Evolutionary conservation across 2,329 filamentous ascomycete species (phyloP), one percentile per base, ranked within the genome.

Genomic region (Harringtonia lauricola): DNA sequence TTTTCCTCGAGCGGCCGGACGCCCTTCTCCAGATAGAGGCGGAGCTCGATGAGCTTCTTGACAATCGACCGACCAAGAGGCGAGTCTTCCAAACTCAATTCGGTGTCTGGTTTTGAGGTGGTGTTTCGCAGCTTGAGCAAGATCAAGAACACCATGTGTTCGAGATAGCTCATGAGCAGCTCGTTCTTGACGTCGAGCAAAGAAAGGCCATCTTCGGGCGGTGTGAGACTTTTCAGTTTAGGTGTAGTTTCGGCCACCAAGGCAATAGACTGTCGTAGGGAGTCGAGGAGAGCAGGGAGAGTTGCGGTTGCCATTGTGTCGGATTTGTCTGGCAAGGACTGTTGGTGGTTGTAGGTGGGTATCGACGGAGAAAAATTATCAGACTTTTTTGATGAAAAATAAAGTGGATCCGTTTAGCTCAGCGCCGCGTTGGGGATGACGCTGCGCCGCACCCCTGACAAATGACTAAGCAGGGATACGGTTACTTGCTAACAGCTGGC

Each of bases 101-200:
- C 34, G 14, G 5, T 21, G 15, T 9, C 26, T 3, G 21, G 22
- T 19, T 1, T 67, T 2, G 29, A 53, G 1, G 55, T 53, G 29
- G 63, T 48, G 57, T 79, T 78, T 46, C 86, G 79, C 18, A 96
- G 63, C 57, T 94, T 90, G 31, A 94, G 64, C 2, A 95, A 68
- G 36, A 94, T 83, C 34, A 95, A 68, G 54, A 94, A 94, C 36
- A 92, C 86, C 4, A 96, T 77, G 56, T 95, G 94, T 57, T 98
- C 90, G 0, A 98, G 72, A 63, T 98, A 98, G 4, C 90, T 90
- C 33, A 98, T 79, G 17, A 98, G 79, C n/a, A 98, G 74, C 59
- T 98, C 92, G 64, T 94, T 96, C 67, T 98, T 98, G 51, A 86
- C 80, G 59, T 96, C 88, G 56, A 98, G 81, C 1, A 98, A 78